phyloP scores from a whole-genome alignment of 129 eudicot species.

The Helianthus tuberosus region DNA sequence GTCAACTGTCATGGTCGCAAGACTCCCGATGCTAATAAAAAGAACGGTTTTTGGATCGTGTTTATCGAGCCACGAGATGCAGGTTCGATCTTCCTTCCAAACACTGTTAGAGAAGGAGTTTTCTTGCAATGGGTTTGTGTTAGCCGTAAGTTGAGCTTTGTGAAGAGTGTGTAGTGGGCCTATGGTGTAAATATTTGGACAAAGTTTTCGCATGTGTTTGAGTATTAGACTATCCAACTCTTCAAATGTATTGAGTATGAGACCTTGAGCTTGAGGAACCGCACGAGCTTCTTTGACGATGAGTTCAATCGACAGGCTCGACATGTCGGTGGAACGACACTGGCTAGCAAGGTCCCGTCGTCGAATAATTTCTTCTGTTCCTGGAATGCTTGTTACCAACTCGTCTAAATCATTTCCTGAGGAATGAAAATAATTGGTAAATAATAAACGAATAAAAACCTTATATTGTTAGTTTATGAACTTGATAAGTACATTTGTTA shows the following conservation, averaged over 20 bases:
- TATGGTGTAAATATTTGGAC: slow-evolving; percentile 40
- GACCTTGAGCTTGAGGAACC: slow-evolving; percentile 41
- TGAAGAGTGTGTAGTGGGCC: slow-evolving; percentile 40
- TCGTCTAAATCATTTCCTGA: slow-evolving; percentile 39
- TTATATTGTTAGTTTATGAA: too few species aligned
- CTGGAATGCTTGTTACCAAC: slow-evolving; percentile 21
- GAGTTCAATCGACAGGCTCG: slow-evolving; percentile 17
- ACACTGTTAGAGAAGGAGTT: neutral
- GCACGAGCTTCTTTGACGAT: slow-evolving; percentile 26
- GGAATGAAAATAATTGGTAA: neutral
- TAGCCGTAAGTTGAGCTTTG: slow-evolving; percentile 23
- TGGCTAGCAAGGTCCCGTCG: slow-evolving; percentile 45
- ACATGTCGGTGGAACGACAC: slow-evolving; percentile 25
- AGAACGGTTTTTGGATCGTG: too few species aligned
- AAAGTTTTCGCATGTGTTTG: slow-evolving; percentile 26
- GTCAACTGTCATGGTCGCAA: too few species aligned
- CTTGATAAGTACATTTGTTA: too few species aligned
- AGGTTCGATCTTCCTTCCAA: too few species aligned
- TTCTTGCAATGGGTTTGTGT: neutral
- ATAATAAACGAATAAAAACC: neutral
- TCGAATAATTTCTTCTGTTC: slow-evolving; percentile 41
- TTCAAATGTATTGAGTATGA: slow-evolving; percentile 47
- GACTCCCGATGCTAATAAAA: too few species aligned
- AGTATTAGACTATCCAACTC: slow-evolving; percentile 30
- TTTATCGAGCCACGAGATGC: too few species aligned